Conservation (phyloP, 495 filamentous ascomycete genomes). For the Cenococcum geophilum region DNA sequence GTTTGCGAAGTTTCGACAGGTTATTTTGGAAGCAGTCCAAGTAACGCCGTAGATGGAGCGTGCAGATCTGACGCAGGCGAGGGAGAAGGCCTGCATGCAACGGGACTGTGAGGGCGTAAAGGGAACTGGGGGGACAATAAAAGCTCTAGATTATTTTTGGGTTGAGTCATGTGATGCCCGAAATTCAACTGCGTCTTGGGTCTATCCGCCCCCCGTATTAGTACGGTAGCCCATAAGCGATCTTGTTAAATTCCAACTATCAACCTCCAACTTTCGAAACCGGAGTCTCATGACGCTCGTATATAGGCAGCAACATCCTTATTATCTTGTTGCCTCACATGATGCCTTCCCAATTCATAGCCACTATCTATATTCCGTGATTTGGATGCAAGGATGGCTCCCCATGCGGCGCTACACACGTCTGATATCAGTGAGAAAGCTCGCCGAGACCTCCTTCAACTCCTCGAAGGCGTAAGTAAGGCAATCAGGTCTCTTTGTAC, state of each 20-base stretch:
- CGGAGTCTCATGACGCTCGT: no score
- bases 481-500: conserved; percentile 24
- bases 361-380: not conserved
- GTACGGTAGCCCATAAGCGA: no score
- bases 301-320: no score
- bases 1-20: conserved; percentile 4
- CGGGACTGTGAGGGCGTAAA: not conserved
- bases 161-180: no score
- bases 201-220: no score
- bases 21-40: not conserved
- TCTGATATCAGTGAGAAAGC: conserved; percentile 76
- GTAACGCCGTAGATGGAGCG: not conserved
- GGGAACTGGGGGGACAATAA: not conserved
- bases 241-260: no score
- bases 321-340: no score
- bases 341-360: no score
- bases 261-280: no score
- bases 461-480: conserved; percentile 87
- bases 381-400: conserved; percentile 45
- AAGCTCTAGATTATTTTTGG: no score
- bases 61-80: not conserved
- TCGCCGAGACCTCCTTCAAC: conserved; percentile 74
- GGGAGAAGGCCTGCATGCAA: conserved; percentile 1
- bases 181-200: no score
- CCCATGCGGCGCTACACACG: conserved; percentile 68